A percentile compares a stretch with the other conserved stretches of the same genome.
These are phyloP conservation scores for Leptographium flavum DNA, from an alignment of 2,329 filamentous ascomycete species.

Conservation along the genomic window DNA sequence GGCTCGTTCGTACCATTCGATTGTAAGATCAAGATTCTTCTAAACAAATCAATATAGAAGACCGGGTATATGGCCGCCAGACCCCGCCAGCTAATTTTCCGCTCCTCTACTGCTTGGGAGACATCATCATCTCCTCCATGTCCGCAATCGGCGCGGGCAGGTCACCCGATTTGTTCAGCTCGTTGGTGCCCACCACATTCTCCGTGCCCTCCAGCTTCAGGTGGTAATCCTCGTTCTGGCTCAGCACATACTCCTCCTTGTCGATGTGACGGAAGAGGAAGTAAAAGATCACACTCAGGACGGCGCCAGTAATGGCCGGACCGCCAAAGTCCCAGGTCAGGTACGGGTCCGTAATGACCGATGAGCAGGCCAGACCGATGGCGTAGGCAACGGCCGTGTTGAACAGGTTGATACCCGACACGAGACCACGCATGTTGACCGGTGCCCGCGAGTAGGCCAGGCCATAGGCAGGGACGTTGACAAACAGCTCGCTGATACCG, in stretches of 20 bases:
- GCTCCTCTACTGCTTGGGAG: constrained; percentile 15
- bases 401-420: constrained; percentile 54
- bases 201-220: constrained; percentile 7
- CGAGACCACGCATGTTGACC: constrained; percentile 60
- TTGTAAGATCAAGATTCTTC: too few species aligned
- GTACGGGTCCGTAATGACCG: constrained; percentile 31
- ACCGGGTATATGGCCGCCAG: not conserved
- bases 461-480: constrained; percentile 35
- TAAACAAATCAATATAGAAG: not conserved
- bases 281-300: constrained; percentile 30
- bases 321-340: constrained; percentile 36
- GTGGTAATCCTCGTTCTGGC: constrained; percentile 20
- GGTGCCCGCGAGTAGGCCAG: constrained; percentile 55
- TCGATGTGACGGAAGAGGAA: constrained; percentile 32
- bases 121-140: constrained; percentile 16
- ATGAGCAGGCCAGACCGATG: constrained; percentile 44
- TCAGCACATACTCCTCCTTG: constrained; percentile 28
- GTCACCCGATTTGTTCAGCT: constrained; percentile 14
- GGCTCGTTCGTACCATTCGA: too few species aligned
- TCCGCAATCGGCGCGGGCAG: constrained; percentile 13
- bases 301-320: constrained; percentile 28
- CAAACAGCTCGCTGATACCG: constrained; percentile 37
- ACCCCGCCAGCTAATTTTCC: not conserved
- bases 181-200: constrained; percentile 11
- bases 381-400: constrained; percentile 55